Base-by-base conservation (phyloP, 257 asterid genomes). In the Fraxinus anomala region DNA sequence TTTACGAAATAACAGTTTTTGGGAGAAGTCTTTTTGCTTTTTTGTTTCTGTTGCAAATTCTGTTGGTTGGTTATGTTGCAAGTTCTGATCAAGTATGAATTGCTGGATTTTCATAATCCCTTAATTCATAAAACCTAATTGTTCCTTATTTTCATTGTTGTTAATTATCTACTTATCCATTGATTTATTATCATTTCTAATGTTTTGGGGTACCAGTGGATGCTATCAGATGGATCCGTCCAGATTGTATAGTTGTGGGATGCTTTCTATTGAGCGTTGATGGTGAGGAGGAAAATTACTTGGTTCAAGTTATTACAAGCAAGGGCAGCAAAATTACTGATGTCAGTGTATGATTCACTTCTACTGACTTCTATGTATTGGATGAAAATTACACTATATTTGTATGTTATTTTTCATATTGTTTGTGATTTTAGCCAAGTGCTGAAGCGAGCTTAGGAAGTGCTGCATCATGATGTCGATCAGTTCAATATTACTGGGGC, bases 211-310 rank as follows among this genome's bases (percentile, higher is more conserved):
- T 68, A 42, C 79, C 90, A 96, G 99, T 93, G 85, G 98, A 95
- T 84, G 84, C 91, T 73, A 83, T 96, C 89, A 84, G 92, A 76
- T 96, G 98, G 98, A 81, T 90, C 84, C 97, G 96, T 76, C 84
- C 91, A 31, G 95, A 93, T 85, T 87, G 92, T 86, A 85, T 96
- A 51, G 88, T 91, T 82, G 82, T 96, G 78, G 99, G 99, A 78
- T 91, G 94, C 86, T 87, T 91, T 86, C 86, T 84, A 37, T 72
- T 83, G 79, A 84, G 82, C 86, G 94, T 86, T n/a, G 92, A 86
- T 12, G 91, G 91, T 23, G 93, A 86, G 71, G 92, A 85, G 82
- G 91, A 90, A 85, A 88, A 80, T 85, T 96, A 93, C 87, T 37
- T 82, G 47, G 89, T 96, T 83, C 98, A 89, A 84, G 87, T 89